Percentiles rank a stretch among this genome's conserved stretches.
Conservation (phyloP, 2,329 filamentous ascomycete genomes). For the Ceratocystis diversiconidia region DNA sequence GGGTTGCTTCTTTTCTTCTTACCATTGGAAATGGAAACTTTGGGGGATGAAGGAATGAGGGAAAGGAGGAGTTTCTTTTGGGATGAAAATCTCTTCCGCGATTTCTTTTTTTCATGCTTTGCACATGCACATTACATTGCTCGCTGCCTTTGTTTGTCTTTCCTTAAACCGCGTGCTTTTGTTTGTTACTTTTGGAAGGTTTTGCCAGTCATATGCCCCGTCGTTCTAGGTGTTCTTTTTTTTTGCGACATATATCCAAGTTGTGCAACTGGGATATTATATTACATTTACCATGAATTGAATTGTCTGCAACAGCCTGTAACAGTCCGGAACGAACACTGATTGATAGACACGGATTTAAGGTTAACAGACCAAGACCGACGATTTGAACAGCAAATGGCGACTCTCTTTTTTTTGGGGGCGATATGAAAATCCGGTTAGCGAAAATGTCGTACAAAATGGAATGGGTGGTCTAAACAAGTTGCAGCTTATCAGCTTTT, state of each 20-base stretch:
- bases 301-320: neutral
- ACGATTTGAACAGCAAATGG: too few species aligned
- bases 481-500: neutral
- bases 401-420: too few species aligned
- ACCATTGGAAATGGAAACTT: neutral
- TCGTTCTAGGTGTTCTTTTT: neutral
- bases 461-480: too few species aligned
- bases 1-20: neutral
- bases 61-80: neutral
- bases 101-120: conserved; percentile 5
- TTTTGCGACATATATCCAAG: conserved; percentile 4
- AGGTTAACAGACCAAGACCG: too few species aligned
- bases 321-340: too few species aligned
- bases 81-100: neutral
- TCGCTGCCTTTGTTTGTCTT: conserved; percentile 3
- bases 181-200: neutral
- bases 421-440: too few species aligned
- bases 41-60: neutral
- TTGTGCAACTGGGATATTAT: neutral
- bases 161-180: neutral
- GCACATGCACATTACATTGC: neutral
- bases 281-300: neutral
- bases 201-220: neutral
- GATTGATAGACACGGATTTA: too few species aligned
- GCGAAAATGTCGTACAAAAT: too few species aligned